Evolutionary conservation across 352 stramenopile species (phyloP), one percentile per base, ranked within the genome.

Genomic region (Lagenidium sp.): DNA sequence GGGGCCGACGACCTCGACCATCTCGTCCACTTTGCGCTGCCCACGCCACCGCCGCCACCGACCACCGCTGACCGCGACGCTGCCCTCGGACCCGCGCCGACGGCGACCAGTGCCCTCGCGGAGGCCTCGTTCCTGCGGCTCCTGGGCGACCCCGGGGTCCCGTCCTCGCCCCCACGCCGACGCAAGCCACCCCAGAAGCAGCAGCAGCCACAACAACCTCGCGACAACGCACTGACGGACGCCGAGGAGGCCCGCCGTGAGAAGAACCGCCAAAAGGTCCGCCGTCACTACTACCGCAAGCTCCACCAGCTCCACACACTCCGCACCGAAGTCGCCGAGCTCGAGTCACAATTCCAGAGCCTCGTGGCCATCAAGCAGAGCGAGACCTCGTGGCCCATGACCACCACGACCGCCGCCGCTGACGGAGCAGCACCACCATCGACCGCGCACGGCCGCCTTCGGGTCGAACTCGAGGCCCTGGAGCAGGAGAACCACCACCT

Each of bases 201-300:
- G 6, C 37, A 16, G 37, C 37, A 31, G 12, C 37, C 20, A 32
- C 28, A 8, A 15, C 8, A 8, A 32, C 28, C 28, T 13, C 28
- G 23, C 34, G 43, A 29, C 32, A 34, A 44, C 38, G 31, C 39
- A 5, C 7, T 39, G 1, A 16, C 44, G n/a, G 34, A 40, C 24
- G 32, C 40, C 0, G 53, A 63, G 10, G 57, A 63, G 16, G 3
- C 44, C 6, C 53, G 57, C 8, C 42, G 44, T 3, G 53, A 60
- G 19, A 62, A 63, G 32, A 67, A 67, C 37, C 53, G 57, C 11
- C 48, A 55, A 18, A 67, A 67, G 39, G 57, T 67, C 32, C 53
- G 57, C 3, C 53, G 53, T 16, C 53, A 63, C 53, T 67, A 67
- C 57, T 57, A 67, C 46, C 53, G 53, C 40, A 57, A 60, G 37